A percentile compares a stretch with the other conserved stretches of the same genome.
These are phyloP conservation scores for Cladophialophora bantiana DNA, from an alignment of 2,329 filamentous ascomycete species.

Conservation along the genomic window DNA sequence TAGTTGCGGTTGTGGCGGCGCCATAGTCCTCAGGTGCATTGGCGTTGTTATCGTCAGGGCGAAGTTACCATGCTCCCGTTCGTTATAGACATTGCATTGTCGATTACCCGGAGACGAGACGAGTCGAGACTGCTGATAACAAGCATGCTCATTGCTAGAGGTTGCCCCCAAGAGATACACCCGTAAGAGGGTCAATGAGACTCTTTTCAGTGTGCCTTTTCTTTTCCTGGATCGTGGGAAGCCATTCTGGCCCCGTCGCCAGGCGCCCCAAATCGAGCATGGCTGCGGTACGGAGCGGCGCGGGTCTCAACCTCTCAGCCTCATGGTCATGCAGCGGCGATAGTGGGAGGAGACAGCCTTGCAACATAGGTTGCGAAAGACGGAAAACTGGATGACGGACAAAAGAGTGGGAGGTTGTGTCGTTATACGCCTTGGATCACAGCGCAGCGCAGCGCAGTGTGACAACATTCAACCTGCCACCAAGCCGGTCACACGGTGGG, in stretches of 20 bases:
- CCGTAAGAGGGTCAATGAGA: neutral
- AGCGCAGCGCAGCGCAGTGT: neutral
- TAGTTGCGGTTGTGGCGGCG: too few relatives aligned
- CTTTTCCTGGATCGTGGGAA: neutral
- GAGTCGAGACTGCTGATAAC: neutral
- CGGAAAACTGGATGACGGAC: neutral
- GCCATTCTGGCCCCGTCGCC: neutral
- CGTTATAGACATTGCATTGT: too few relatives aligned
- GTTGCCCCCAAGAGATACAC: neutral
- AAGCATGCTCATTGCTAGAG: neutral
- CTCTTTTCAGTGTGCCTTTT: neutral
- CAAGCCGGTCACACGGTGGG: neutral
- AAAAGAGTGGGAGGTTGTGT: neutral
- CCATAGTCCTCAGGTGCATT: too few relatives aligned
- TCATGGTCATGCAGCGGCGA: neutral
- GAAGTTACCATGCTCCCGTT: too few relatives aligned
- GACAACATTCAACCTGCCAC: neutral
- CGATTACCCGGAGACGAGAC: too few relatives aligned
- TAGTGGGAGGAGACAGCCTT: slow-evolving; percentile 4
- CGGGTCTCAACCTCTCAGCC: slow-evolving; percentile 21
- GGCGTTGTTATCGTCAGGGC: too few relatives aligned
- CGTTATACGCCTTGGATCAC: neutral
- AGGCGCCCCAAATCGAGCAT: slow-evolving; percentile 22
- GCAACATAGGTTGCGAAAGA: neutral
- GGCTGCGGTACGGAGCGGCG: slow-evolving; percentile 30